These are phyloP conservation scores for Trichoderma guizhouense DNA, from an alignment of 2,329 filamentous ascomycete species.

Conservation along the genomic window DNA sequence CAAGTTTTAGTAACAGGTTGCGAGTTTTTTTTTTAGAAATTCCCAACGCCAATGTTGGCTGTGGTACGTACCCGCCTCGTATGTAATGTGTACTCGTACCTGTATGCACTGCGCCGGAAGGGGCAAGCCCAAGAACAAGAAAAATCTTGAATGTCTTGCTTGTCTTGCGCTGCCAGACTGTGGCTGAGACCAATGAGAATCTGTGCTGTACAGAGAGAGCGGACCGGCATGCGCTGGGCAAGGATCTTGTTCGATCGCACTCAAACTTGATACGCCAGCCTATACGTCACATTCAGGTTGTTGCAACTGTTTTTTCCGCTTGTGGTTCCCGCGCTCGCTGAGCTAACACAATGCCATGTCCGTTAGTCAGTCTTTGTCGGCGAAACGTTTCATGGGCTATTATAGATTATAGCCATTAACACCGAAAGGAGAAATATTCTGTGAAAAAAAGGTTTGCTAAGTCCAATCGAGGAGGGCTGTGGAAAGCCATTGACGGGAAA, in stretches of 20 bases:
- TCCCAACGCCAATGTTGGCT: background rate
- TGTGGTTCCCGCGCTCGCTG: background rate
- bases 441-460: background rate
- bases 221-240: background rate
- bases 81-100: background rate
- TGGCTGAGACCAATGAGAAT: constrained; percentile 14
- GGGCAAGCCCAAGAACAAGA: background rate
- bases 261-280: background rate
- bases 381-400: background rate
- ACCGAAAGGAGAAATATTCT: background rate
- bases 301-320: background rate
- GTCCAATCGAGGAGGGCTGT: background rate
- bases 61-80: background rate
- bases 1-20: background rate
- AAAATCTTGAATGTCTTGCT: background rate
- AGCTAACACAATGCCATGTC: background rate
- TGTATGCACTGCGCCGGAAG: background rate
- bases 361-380: background rate
- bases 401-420: background rate
- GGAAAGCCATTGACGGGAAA: background rate
- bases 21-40: constrained; percentile 3
- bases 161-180: background rate
- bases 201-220: background rate
- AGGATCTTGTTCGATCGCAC: background rate
- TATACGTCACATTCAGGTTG: constrained; percentile 5